Evolutionary conservation across 1,284 basidiomycete species (phyloP).

Genomic region (Apiotrichum veenhuisii): DNA sequence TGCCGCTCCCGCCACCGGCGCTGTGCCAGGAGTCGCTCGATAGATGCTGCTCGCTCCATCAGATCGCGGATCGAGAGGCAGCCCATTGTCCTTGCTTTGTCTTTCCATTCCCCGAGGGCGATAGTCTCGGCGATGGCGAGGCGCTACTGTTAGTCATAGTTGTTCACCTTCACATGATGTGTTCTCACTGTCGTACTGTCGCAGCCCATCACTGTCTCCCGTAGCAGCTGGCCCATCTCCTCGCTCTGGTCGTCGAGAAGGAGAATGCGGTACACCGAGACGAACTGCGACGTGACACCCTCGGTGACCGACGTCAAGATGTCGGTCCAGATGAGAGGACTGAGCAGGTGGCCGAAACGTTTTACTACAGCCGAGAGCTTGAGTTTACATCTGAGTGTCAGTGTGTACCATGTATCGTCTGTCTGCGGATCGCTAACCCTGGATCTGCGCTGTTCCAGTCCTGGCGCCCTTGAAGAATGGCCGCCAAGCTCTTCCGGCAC

Average conservation of each 20-base stretch:
- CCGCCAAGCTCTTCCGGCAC: slow-evolving; percentile 19
- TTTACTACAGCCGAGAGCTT: slow-evolving; percentile 9
- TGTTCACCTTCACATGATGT: background rate
- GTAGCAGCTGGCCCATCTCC: slow-evolving; percentile 50
- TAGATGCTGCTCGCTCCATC: slow-evolving; percentile 55
- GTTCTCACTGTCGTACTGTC: slow-evolving; percentile 55
- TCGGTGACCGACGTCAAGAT: slow-evolving; percentile 70
- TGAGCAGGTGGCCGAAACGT: slow-evolving; percentile 54
- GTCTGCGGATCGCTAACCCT: background rate
- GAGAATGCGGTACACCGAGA: slow-evolving; percentile 55
- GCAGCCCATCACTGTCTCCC: slow-evolving; percentile 79
- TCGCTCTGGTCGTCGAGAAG: slow-evolving; percentile 52
- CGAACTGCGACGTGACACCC: slow-evolving; percentile 58
- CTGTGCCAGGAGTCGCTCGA: slow-evolving; percentile 53
- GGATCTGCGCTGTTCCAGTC: background rate
- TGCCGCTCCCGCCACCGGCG: slow-evolving; percentile 22
- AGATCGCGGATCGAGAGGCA: slow-evolving; percentile 54
- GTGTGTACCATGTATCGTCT: background rate
- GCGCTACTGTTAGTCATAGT: slow-evolving; percentile 53
- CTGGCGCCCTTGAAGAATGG: slow-evolving; percentile 6
- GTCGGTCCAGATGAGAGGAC: slow-evolving; percentile 79
- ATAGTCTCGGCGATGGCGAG: slow-evolving; percentile 71
- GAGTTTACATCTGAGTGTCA: background rate
- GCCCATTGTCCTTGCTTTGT: slow-evolving; percentile 46
- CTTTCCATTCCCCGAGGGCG: slow-evolving; percentile 65